Conservation (phyloP, 169 alveolate genomes). For the Besnoitia besnoiti region DNA sequence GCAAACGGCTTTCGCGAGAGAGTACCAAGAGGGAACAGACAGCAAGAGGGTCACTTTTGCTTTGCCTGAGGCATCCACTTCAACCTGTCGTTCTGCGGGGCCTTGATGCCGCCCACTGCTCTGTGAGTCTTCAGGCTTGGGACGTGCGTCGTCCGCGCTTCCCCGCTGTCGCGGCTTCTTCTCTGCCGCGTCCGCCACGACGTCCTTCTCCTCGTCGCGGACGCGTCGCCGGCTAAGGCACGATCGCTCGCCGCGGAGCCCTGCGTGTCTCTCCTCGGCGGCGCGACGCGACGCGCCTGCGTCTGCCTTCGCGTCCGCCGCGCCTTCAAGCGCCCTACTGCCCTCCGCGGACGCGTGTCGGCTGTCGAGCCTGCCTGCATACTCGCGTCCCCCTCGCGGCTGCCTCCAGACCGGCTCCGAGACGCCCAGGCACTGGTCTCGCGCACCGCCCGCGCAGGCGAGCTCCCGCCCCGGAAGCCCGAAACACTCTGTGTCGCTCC, state of each 20-base stretch:
- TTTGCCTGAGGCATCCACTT: background rate
- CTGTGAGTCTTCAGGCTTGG: background rate
- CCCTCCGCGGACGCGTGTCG: background rate
- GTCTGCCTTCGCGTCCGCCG: background rate
- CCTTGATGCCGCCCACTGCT: too few relatives aligned
- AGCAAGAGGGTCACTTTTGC: background rate
- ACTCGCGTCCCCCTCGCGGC: background rate
- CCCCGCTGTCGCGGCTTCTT: background rate
- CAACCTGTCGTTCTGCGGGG: background rate
- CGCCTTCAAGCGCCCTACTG: background rate
- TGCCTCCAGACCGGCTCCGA: background rate
- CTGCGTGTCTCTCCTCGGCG: background rate
- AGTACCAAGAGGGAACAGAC: slow-evolving; percentile 6
- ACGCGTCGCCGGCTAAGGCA: background rate
- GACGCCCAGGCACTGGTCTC: background rate
- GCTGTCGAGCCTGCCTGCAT: background rate
- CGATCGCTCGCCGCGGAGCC: background rate
- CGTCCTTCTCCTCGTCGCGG: background rate
- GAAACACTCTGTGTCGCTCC: background rate
- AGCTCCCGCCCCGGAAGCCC: background rate
- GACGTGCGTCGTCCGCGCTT: background rate
- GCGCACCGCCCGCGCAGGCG: background rate
- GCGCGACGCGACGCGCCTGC: background rate
- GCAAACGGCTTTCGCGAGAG: slow-evolving; percentile 49
- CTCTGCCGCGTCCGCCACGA: background rate